Base-by-base conservation (phyloP, 108 stramenopile species). In the Fragilariopsis cylindrus region DNA sequence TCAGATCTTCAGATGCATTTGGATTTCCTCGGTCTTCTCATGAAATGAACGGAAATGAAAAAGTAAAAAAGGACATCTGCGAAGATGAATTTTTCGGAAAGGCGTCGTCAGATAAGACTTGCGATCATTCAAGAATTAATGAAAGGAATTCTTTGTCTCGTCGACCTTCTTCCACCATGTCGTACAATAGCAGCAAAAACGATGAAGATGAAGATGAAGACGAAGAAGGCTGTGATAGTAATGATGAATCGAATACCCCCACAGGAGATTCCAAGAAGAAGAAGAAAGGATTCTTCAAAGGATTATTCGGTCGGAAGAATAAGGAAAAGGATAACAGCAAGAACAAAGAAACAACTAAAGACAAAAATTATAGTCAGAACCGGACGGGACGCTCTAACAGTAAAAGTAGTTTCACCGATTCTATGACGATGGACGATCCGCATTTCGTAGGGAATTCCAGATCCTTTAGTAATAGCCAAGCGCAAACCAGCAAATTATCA, bases 201-300 rank as follows among this genome's bases (percentile, higher is more conserved):
- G 4, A 21, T 4, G 41, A 30, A 30, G 7, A 60, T 21, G 58
- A 60, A 30, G 41, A 9, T 40, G 58, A 60, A 4, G 58, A 60
- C 41, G 41, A 44, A 30, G 58, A 60, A 4, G 58, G 41, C 41
- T 41, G 15, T 45, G 43, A 11, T 45, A 40, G 43, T 43, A 11
- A 41, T 2, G n/a, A 40, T 13, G 62, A 45, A 8, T 63, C 45
- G 3, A 4, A 63, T 43, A 3, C 43, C 40, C 43, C 11, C 13
- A 63, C 13, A 62, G 57, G 16, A 5, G 48, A 56, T 8, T 48
- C 71, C 12, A 78, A 57, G 71, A 78, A 72, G 67, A 44, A 65
- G 46, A 52, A 53, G n/a, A 78, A 78, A 40, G 65, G 77, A 12
- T 72, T 78, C 64, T 57, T 78, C 71, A 78, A 64, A 48, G 62